Evolutionary conservation across 2,329 filamentous ascomycete genomes (phyloP).

Genomic region (Endocalyx cinctus): DNA sequence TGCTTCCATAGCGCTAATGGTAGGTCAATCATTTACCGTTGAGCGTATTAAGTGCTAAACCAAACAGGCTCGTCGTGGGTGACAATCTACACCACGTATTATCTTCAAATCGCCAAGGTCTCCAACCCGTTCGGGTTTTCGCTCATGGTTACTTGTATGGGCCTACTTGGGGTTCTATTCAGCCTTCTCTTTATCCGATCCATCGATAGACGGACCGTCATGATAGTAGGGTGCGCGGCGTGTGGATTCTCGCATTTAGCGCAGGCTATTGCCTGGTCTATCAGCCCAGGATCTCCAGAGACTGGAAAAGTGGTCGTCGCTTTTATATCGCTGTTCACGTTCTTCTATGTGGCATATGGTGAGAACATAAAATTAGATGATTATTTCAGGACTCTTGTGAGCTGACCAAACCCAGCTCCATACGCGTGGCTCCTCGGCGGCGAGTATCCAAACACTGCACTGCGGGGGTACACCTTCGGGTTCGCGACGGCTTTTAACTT

Average conservation of each 20-base stretch:
- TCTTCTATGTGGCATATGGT: constrained; percentile 31
- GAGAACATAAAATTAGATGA: no score
- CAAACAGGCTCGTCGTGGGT: constrained; percentile 27
- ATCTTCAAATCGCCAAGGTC: constrained; percentile 27
- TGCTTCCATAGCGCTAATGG: constrained; percentile 29
- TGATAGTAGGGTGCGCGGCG: constrained; percentile 24
- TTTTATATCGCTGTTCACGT: constrained; percentile 27
- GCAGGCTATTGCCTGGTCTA: constrained; percentile 27
- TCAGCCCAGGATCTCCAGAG: constrained; percentile 17
- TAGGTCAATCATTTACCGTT: no score
- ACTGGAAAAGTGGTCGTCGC: constrained; percentile 25
- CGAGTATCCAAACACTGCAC: constrained; percentile 34
- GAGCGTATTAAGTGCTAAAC: no score
- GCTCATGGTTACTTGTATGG: constrained; percentile 29
- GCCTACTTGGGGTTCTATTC: constrained; percentile 26
- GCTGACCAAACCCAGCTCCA: no score
- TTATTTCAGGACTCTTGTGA: no score
- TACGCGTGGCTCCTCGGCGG: constrained; percentile 36
- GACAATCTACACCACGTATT: constrained; percentile 29
- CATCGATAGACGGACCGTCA: constrained; percentile 26
- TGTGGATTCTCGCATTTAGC: constrained; percentile 29
- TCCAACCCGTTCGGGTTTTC: constrained; percentile 28
- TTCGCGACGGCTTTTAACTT: constrained; percentile 34
- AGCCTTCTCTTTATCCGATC: constrained; percentile 25
- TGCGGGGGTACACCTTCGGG: constrained; percentile 35